Conservation (phyloP, 2,329 filamentous ascomycete species). For the Fusarium dimerum region DNA sequence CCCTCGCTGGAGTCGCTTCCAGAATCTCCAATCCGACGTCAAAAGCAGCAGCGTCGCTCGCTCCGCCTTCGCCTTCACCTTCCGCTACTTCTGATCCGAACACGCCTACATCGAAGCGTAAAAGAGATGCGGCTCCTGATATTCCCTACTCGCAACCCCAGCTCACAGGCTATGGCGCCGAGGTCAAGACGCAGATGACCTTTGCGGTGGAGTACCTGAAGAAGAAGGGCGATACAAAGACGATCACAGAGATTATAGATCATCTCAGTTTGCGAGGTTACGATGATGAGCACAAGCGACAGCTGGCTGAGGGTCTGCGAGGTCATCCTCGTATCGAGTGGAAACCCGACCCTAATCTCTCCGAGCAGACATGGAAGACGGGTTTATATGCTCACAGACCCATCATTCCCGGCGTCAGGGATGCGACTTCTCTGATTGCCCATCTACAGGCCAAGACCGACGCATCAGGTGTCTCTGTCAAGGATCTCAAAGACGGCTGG, state of each 20-base stretch:
- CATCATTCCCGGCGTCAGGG: conserved; percentile 76
- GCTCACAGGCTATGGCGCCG: conserved; percentile 72
- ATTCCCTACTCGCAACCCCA: conserved; percentile 74
- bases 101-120: conserved; percentile 65
- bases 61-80: conserved; percentile 52
- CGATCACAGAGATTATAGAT: conserved; percentile 74
- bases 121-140: conserved; percentile 54
- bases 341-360: conserved; percentile 58
- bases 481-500: conserved; percentile 96
- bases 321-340: conserved; percentile 61
- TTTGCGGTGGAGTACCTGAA: conserved; percentile 85
- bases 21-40: conserved; percentile 56
- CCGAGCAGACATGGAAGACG: conserved; percentile 65
- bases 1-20: conserved; percentile 62
- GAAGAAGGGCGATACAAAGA: conserved; percentile 67
- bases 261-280: conserved; percentile 73
- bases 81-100: conserved; percentile 59
- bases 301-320: conserved; percentile 68
- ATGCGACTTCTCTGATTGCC: conserved; percentile 73
- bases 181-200: conserved; percentile 84
- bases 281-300: conserved; percentile 60
- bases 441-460: conserved; percentile 82
- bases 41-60: conserved; percentile 35
- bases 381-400: conserved; percentile 84
- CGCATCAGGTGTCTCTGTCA: conserved; percentile 78